phyloP scores from a whole-genome alignment of 768 basidiomycete species.

The Mycena alexandri region DNA sequence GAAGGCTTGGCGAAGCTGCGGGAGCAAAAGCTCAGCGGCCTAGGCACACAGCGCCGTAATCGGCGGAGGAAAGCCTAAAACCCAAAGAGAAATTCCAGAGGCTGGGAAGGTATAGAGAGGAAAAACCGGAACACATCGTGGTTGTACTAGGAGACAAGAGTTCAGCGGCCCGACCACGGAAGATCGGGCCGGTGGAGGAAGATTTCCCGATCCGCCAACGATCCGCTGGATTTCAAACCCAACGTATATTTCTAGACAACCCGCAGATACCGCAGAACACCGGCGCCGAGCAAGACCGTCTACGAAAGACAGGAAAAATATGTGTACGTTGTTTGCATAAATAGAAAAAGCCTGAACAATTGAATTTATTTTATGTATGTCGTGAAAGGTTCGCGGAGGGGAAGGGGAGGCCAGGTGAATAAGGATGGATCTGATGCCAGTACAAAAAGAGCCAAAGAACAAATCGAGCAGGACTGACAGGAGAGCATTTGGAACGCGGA shows the following conservation, averaged over 20 bases:
- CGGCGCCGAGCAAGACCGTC: constrained; percentile 11
- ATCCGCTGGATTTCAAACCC: constrained; percentile 26
- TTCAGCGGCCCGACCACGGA: no score
- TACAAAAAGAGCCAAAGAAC: constrained; percentile 38
- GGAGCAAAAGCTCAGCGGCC: no score
- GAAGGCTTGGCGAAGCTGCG: no score
- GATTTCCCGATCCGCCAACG: no score
- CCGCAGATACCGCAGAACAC: constrained; percentile 12
- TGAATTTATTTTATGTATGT: not conserved
- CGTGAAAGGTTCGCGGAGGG: not conserved
- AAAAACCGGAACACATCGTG: no score
- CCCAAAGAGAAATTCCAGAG: no score
- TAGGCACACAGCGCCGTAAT: no score
- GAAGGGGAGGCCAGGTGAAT: not conserved
- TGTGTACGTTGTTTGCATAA: not conserved
- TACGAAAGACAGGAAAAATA: constrained; percentile 16
- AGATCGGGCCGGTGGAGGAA: no score
- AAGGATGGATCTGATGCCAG: constrained; percentile 3
- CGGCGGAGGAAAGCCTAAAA: no score
- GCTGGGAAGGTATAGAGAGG: no score
- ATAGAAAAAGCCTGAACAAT: constrained; percentile 19
- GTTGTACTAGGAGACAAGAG: no score
- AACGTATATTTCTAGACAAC: constrained; percentile 28
- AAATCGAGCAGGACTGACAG: constrained; percentile 39
- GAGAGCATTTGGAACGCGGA: constrained; percentile 33